Evolutionary conservation across 306 rosid genomes (phyloP).

Genomic region (Carpinus viminea): DNA sequence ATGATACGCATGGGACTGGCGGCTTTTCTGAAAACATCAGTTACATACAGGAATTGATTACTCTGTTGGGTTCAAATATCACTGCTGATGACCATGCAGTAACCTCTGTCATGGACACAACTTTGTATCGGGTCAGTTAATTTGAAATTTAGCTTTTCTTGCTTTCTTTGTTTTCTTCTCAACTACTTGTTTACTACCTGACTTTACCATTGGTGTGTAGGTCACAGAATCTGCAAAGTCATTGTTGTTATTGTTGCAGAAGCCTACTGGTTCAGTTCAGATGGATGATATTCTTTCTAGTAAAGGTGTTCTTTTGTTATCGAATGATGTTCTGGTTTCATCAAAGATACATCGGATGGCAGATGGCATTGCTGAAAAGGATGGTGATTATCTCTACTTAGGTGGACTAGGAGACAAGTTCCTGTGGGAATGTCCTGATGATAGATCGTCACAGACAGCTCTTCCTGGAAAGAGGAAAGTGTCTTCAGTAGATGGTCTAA

Average conservation of each 20-base stretch:
- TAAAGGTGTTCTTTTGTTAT: conserved; percentile 39
- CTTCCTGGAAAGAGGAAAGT: conserved; percentile 66
- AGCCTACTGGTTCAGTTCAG: conserved; percentile 50
- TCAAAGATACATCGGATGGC: conserved; percentile 49
- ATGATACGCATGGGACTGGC: conserved; percentile 46
- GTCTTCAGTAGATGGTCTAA: conserved; percentile 64
- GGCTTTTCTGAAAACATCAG: conserved; percentile 59
- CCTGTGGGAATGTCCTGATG: conserved; percentile 96
- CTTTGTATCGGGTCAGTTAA: conserved; percentile 57
- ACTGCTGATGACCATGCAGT: conserved; percentile 47
- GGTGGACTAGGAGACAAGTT: conserved; percentile 77
- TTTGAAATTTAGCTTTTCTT: conserved; percentile 16
- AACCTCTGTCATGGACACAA: conserved; percentile 47
- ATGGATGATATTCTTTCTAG: conserved; percentile 39
- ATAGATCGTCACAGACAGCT: conserved; percentile 62
- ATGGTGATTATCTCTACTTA: conserved; percentile 54
- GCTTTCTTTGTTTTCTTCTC: conserved; percentile 6
- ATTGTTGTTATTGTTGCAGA: conserved; percentile 64
- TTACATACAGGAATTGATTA: conserved; percentile 53
- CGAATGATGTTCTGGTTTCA: conserved; percentile 46
- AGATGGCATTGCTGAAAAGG: conserved; percentile 56
- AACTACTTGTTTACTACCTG: conserved; percentile 27
- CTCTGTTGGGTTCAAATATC: conserved; percentile 56
- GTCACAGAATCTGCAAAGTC: conserved; percentile 62
- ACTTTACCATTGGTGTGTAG: conserved; percentile 46